Base-by-base conservation (phyloP, 768 basidiomycete species). In the Lactarius sanguifluus region DNA sequence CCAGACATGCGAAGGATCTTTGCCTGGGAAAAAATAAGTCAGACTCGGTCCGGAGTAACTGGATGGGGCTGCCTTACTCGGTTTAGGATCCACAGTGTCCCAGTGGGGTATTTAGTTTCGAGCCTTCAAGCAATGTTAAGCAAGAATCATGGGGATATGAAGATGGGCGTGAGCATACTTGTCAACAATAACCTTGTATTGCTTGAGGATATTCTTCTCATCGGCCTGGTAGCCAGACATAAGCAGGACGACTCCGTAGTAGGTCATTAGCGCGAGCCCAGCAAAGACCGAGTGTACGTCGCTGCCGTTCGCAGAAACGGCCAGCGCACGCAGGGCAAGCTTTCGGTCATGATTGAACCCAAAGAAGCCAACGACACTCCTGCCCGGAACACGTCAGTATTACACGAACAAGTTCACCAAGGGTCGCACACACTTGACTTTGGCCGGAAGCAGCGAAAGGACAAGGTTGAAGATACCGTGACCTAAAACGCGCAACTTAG, bases 181-280 rank as follows among this genome's bases (percentile, higher is more conserved):
- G 67, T 88, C 84, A 1, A 92, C 85, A 40, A 92, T 85, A 0
- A 80, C 80, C 30, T 77, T 78, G 71, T 91, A 91, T 70, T 88
- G 85, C 61, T 77, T 80, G 50, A 92, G 70, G 9, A 89, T 86
- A 52, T 83, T 82, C 47, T 78, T 78, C 72, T 88, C 88, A 67
- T 94, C 85, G 1, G 90, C 90, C 72, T 90, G 91, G 70, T 86
- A 94, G 1, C 91, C 91, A 6, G 87, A 80, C 36, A 90, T 73
- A 0, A 90, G 81, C 2, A 92, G 80, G 5, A 92, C 83, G 59
- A 87, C 81, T 32, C 91, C 88, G 61, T 90, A 80, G 72, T 92
- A 92, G 3, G 89, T 89, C 89, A 94, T 92, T 9, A 94, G 76
- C 0, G 89, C 83, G n/a, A 93, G 77, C 16, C 90, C 89, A 28